Evolutionary conservation across 495 filamentous ascomycete genomes (phyloP), one percentile per base, ranked within the genome.

Genomic region (Rhizodiscina lignyota): DNA sequence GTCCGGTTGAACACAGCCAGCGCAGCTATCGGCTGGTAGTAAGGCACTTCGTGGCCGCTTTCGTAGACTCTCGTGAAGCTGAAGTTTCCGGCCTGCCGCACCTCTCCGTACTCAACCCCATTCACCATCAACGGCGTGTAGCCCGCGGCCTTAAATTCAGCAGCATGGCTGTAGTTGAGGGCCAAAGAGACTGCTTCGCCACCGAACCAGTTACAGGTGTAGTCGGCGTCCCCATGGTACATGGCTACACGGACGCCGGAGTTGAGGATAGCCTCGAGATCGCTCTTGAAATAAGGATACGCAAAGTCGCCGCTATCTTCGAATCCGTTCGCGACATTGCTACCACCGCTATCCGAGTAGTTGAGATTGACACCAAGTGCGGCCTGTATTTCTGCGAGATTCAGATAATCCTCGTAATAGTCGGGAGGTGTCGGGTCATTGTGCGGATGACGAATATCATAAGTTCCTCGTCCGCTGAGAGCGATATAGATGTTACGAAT

Each of bases 161-260:
- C 55, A 4, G 46, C 35, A 16, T 49, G 47, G 19, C 49, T 39
- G 11, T 64, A 36, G 24, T 57, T 49, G 30, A 32, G 6, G 24
- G 30, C 30, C 20, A 63, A 56, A 13, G 52, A 51, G 31, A 58
- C 38, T 10, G 53, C 45, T 39, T 62, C 43, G 35, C 57, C 55
- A 4, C 68, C 67, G 3, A 74, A 47, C 68, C 72, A 79, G 49
- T 78, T 80, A 49, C 72, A 79, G 20, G 73, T 64, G 45, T 72
- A 80, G 48, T 81, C 77, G 2, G 68, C 39, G 42, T 61, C 59
- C 15, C 56, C 59, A 36, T 56, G 64, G 15, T 58, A 48, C 8
- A 60, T 34, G 10, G 52, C 46, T 18, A 60, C 55, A 22, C 51
- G 54, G 37, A 61, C 45, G 19, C 70, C 72, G 3, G 48, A 31